A percentile compares a stretch with the other conserved stretches of the same genome.
Evolutionary conservation across 495 filamentous ascomycete genomes (phyloP).

Genomic region (Aspergillus leporis): DNA sequence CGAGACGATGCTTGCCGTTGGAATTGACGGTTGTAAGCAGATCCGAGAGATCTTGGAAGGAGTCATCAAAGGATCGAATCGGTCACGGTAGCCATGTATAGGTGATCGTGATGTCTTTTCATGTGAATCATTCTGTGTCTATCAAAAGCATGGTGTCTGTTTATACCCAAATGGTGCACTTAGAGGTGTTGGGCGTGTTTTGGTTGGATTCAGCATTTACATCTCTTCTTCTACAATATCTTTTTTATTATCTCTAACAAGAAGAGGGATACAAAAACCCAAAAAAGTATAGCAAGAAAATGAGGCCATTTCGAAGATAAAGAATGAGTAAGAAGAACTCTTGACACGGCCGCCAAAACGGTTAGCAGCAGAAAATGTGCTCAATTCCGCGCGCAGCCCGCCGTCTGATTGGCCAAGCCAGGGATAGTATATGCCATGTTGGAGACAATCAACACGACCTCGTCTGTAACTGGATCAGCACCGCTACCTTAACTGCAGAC

Average conservation of each 20-base stretch:
- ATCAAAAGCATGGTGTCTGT: constrained; percentile 16
- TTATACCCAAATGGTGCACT: constrained; percentile 19
- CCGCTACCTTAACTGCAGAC: not conserved
- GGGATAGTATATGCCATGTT: not conserved
- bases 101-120: constrained; percentile 9
- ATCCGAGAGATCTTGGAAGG: constrained; percentile 72
- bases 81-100: constrained; percentile 5
- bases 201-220: not conserved
- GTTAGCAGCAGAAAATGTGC: constrained; percentile 29
- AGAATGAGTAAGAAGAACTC: not conserved
- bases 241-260: not conserved
- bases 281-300: not conserved
- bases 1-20: constrained; percentile 90
- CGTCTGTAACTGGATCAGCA: not conserved
- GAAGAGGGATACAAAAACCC: not conserved
- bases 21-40: constrained; percentile 87
- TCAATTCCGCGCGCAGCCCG: constrained; percentile 31
- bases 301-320: too few relatives aligned
- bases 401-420: constrained; percentile 5
- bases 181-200: constrained; percentile 20
- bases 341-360: not conserved
- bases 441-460: not conserved
- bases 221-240: not conserved
- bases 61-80: constrained; percentile 47
- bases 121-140: constrained; percentile 9